Percentiles rank a stretch among this genome's conserved stretches.
Evolutionary conservation across 2,329 filamentous ascomycete species (phyloP).

Genomic region (Sporothrix phasma): DNA sequence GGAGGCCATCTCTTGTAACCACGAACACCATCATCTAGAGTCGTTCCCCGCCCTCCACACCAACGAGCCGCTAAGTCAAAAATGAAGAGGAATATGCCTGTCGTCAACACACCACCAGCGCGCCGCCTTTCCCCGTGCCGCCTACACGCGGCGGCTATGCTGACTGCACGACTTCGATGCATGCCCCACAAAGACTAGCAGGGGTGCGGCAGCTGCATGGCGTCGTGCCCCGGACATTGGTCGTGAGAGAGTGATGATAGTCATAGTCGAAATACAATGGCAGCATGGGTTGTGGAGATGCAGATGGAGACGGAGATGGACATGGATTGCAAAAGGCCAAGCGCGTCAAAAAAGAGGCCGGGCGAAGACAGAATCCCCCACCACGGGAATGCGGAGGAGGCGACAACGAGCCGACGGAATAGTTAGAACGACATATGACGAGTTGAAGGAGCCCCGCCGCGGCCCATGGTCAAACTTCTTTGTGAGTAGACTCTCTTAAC

Average conservation of each 20-base stretch:
- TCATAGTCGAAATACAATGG: not conserved
- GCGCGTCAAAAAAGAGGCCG: too few species aligned
- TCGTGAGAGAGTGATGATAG: not conserved
- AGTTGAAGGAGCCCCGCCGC: too few species aligned
- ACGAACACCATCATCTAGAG: not conserved
- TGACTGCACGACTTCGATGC: not conserved
- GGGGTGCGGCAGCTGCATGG: not conserved
- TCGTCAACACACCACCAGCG: not conserved
- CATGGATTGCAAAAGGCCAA: not conserved
- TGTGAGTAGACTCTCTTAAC: too few species aligned
- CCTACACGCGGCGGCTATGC: slow-evolving; percentile 6
- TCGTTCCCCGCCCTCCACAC: not conserved
- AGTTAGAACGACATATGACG: too few species aligned
- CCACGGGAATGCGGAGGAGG: not conserved
- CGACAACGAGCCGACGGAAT: too few species aligned
- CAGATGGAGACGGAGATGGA: not conserved
- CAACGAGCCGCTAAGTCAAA: not conserved
- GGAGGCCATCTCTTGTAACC: not conserved
- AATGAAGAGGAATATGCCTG: too few species aligned
- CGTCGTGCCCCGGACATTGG: not conserved
- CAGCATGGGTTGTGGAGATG: not conserved
- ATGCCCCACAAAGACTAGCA: not conserved
- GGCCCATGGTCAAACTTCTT: too few species aligned
- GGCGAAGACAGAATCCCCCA: too few species aligned
- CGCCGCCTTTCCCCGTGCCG: slow-evolving; percentile 7